Evolutionary conservation across 441 rosid genomes (phyloP).

Genomic region (Gossypium aridum): DNA sequence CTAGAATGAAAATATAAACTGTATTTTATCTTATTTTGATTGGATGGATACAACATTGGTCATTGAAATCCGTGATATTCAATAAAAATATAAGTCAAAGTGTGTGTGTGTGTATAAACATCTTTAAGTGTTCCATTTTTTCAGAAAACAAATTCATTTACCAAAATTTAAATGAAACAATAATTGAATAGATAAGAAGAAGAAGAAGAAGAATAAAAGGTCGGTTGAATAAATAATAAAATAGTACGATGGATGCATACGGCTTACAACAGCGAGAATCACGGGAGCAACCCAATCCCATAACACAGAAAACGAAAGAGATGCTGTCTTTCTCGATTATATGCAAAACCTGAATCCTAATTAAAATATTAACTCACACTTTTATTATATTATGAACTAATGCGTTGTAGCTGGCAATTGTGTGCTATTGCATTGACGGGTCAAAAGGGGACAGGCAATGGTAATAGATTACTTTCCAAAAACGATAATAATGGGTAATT

Average conservation of each 20-base stretch:
- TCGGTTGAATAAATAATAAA: not conserved
- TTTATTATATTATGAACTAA: not conserved
- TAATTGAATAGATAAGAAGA: no score
- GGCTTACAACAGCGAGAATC: slow-evolving; percentile 30
- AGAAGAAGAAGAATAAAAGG: no score
- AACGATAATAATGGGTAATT: not conserved
- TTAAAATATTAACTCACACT: not conserved
- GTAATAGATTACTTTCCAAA: not conserved
- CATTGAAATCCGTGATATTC: not conserved
- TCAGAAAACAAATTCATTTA: no score
- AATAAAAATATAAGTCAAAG: not conserved
- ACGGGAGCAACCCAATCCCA: slow-evolving; percentile 22
- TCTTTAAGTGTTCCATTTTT: no score
- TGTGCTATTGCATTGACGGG: slow-evolving; percentile 24
- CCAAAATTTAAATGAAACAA: no score
- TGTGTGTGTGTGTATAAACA: not conserved
- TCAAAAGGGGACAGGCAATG: slow-evolving; percentile 20
- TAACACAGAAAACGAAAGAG: not conserved
- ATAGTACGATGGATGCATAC: slow-evolving; percentile 21
- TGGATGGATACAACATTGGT: not conserved
- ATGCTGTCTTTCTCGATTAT: slow-evolving; percentile 22
- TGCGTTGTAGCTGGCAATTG: not conserved
- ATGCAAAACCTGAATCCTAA: not conserved
- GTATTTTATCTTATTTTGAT: not conserved
- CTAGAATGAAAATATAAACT: not conserved